Evolutionary conservation across 257 asterid species (phyloP).

Genomic region (Gentiana macrophylla): DNA sequence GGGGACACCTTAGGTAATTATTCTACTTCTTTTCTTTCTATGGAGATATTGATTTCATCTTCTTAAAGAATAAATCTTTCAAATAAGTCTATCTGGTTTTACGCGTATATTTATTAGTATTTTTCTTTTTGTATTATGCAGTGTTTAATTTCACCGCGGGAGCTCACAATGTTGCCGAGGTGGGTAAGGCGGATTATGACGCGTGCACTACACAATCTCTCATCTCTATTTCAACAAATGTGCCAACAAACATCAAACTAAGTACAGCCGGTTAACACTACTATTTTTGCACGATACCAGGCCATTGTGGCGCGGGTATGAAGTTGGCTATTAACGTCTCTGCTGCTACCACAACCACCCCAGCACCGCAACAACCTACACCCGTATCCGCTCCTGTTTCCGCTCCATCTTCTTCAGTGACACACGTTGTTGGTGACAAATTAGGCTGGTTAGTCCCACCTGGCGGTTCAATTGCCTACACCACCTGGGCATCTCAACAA

Average conservation of each 20-base stretch:
- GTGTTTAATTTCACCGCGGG: conserved; percentile 7
- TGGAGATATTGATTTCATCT: background rate
- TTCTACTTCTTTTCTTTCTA: background rate
- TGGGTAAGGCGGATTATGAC: conserved; percentile 27
- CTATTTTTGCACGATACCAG: conserved; percentile 36
- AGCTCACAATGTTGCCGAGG: conserved; percentile 32
- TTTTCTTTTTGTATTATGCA: background rate
- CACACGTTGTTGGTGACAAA: conserved; percentile 18
- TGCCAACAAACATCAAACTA: conserved; percentile 36
- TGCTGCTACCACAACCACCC: conserved; percentile 19
- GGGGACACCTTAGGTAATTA: conserved; percentile 29
- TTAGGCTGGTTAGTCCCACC: conserved; percentile 31
- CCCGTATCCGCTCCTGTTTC: background rate
- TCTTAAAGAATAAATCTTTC: no score
- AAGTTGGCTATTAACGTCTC: conserved; percentile 29
- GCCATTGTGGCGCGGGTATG: conserved; percentile 37
- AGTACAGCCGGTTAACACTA: conserved; percentile 27
- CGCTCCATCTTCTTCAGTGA: background rate
- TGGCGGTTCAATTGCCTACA: conserved; percentile 15
- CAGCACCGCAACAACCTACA: conserved; percentile 18
- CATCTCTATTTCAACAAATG: conserved; percentile 18
- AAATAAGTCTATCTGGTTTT: background rate
- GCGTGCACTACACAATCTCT: conserved; percentile 25
- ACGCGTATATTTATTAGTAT: background rate
- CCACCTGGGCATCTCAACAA: conserved; percentile 28